Conservation (phyloP, 2,329 filamentous ascomycete genomes). For the Botrytis elliptica region DNA sequence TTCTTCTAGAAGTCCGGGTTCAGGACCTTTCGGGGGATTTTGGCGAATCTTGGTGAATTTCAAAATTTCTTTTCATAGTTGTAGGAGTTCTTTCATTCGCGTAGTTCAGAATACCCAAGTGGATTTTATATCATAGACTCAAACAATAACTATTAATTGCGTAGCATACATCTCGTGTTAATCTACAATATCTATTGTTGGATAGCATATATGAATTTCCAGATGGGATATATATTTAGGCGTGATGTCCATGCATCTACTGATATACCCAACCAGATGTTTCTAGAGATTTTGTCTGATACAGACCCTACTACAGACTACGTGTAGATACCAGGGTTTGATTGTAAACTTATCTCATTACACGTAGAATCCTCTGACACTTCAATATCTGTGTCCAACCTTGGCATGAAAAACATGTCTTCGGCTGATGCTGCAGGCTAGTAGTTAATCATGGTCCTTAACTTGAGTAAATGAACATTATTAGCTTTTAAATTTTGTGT, state of each 20-base stretch:
- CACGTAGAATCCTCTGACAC: not conserved
- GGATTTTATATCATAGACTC: not conserved
- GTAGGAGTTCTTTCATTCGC: not conserved
- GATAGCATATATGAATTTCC: not conserved
- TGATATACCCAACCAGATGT: not conserved
- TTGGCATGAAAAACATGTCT: not conserved
- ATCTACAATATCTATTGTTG: not conserved
- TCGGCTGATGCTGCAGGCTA: not conserved
- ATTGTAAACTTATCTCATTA: not conserved
- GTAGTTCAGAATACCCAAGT: not conserved
- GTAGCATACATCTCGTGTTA: not conserved
- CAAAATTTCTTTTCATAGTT: not conserved
- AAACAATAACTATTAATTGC: not conserved
- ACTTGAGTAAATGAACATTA: not conserved
- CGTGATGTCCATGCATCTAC: not conserved
- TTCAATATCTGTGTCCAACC: not conserved
- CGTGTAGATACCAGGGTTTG: not conserved
- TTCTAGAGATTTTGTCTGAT: not conserved
- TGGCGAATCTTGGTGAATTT: not conserved
- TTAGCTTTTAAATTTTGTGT: too few relatives aligned
- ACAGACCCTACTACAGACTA: not conserved
- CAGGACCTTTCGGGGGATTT: not conserved
- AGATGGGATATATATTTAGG: not conserved
- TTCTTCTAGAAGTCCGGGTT: too few relatives aligned
- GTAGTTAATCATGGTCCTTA: not conserved